Conservation (phyloP, 257 asterid genomes). For the Solanum clarkiae region DNA sequence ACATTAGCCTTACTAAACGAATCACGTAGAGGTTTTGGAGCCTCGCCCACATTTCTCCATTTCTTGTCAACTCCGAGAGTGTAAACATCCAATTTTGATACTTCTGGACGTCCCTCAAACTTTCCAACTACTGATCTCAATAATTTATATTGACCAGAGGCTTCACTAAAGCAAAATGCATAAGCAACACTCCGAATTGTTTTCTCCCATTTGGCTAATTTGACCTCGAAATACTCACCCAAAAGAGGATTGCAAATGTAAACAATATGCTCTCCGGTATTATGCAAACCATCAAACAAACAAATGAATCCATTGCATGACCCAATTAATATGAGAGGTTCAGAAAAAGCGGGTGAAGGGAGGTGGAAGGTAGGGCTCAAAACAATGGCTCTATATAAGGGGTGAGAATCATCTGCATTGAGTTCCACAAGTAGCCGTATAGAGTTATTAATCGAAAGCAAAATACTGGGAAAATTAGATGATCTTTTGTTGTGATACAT, state of each 20-base stretch:
- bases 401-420: background rate
- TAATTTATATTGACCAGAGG: background rate
- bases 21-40: background rate
- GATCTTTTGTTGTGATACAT: background rate
- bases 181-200: background rate
- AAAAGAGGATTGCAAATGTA: background rate
- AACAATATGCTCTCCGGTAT: background rate
- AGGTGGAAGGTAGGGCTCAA: background rate
- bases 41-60: background rate
- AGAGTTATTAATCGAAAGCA: too few species aligned
- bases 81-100: background rate
- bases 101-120: too few species aligned
- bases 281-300: fast-evolving
- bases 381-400: background rate
- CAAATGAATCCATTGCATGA: background rate
- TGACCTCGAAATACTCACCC: background rate
- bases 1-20: background rate
- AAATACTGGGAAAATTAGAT: background rate
- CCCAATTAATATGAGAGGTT: background rate
- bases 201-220: background rate
- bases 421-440: background rate
- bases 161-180: background rate
- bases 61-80: background rate
- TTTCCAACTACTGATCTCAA: background rate
- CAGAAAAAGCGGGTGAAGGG: background rate